Evolutionary conservation across 2,329 filamentous ascomycete species (phyloP), one percentile per base, ranked within the genome.

Genomic region (Aspergillus texensis): DNA sequence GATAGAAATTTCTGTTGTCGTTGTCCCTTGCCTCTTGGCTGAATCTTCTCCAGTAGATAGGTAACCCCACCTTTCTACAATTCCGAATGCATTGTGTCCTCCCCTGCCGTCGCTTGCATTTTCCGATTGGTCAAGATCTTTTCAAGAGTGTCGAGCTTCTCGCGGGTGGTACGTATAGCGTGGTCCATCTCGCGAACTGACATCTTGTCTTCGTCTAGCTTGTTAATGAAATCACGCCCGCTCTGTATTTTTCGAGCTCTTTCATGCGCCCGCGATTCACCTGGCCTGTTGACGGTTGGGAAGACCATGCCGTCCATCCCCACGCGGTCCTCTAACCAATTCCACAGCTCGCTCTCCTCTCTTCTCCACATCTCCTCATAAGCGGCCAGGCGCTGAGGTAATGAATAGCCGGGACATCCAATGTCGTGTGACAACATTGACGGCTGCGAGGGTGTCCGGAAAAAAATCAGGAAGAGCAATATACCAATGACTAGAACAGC

Each of bases 361-460:
- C 88, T 84, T 41, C 88, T 85, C 94, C 94, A 99, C 73, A 98
- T 91, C 78, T 97, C 92, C 69, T 98, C 94, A 75, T 97, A 98
- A 0, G 92, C 93, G 2, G 90, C 88, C 19, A 93, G 80, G 6
- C 93, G 87, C 61, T 94, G 88, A 0, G 91, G 85, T 4, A 81
- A 74, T 1, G 79, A 72, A 61, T 82, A 72, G 19, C 78, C 78
- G 0, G 78, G 72, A 28, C 76, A 77, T 9, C 78, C 77, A 1
- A 81, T 69, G 24, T 75, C 76, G 61, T 73, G 69, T 1, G 66
- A 80, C 66, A 71, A 79, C 24, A 72, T 65, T 39, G 79, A 71
- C 48, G 80, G 57, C 48, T 68, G 62, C 54, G 77, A 74, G 6
- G 75, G 70, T 14, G 74, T 63, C 0, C 90, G 85, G 72, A 93